phyloP scores from a whole-genome alignment of 192 early-diverging fungal genomes.

The Geranomyces michiganensis region DNA sequence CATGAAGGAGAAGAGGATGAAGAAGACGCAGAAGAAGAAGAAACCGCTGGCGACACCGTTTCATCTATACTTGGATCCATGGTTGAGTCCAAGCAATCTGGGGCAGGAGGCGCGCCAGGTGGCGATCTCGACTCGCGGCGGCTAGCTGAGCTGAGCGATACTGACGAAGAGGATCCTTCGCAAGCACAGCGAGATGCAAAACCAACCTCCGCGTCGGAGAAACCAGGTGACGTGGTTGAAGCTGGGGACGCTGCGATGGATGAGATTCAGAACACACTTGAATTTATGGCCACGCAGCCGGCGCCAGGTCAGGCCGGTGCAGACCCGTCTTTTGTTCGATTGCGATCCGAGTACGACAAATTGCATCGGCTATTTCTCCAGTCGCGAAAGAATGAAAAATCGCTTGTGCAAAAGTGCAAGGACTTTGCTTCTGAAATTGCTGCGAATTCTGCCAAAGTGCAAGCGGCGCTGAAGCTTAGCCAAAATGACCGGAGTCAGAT shows the following conservation, averaged over 20 bases:
- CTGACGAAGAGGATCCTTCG: conserved; percentile 28
- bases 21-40: conserved; percentile 32
- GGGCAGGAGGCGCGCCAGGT: background rate
- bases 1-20: conserved; percentile 21
- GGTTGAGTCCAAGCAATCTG: background rate
- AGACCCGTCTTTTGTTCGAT: conserved; percentile 33
- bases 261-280: conserved; percentile 37
- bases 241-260: conserved; percentile 1
- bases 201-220: conserved; percentile 5
- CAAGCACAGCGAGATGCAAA: background rate
- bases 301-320: conserved; percentile 4
- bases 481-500: conserved; percentile 52
- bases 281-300: conserved; percentile 27
- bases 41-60: conserved; percentile 28
- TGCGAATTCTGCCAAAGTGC: conserved; percentile 54
- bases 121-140: background rate
- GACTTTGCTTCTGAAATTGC: conserved; percentile 50
- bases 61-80: conserved; percentile 38
- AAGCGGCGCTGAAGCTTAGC: conserved; percentile 50
- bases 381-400: conserved; percentile 53
- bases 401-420: conserved; percentile 50
- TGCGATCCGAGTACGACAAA: conserved; percentile 53
- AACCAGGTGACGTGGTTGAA: background rate
- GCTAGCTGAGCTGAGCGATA: conserved; percentile 1
- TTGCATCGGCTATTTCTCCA: conserved; percentile 52